phyloP scores from a whole-genome alignment of 176 grass and related monocot genomes.

The Triticum turgidum region DNA sequence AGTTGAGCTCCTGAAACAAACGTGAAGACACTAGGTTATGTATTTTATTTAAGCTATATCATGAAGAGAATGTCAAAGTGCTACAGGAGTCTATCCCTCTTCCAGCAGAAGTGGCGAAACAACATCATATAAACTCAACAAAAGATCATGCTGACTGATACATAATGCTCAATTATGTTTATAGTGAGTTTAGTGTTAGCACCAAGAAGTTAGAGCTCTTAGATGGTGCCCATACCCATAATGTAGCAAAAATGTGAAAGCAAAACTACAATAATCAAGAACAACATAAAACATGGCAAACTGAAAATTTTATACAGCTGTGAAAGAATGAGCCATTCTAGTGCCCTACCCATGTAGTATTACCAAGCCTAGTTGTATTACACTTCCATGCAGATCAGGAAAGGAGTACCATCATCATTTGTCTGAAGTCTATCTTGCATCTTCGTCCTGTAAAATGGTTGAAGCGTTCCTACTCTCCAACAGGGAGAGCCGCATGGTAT shows the following conservation, averaged over 20 bases:
- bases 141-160: background rate
- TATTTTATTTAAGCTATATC: background rate
- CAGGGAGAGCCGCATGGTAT: too few relatives aligned
- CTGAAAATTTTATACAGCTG: background rate
- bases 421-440: too few relatives aligned
- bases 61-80: background rate
- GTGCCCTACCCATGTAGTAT: too few relatives aligned
- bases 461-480: too few relatives aligned
- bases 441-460: too few relatives aligned
- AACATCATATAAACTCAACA: background rate
- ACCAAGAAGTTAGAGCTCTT: too few relatives aligned
- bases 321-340: background rate
- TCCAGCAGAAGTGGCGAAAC: background rate
- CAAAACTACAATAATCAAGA: background rate
- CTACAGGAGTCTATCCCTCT: background rate
- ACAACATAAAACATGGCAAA: background rate
- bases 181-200: too few relatives aligned
- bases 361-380: background rate
- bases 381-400: background rate
- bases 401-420: background rate
- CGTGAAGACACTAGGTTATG: background rate
- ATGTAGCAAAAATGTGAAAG: background rate
- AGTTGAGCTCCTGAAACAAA: slow-evolving; percentile 21
- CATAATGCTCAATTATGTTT: too few relatives aligned
- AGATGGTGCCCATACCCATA: background rate